phyloP scores from a whole-genome alignment of 2,329 filamentous ascomycete species.

The Cryphonectria parasitica region DNA sequence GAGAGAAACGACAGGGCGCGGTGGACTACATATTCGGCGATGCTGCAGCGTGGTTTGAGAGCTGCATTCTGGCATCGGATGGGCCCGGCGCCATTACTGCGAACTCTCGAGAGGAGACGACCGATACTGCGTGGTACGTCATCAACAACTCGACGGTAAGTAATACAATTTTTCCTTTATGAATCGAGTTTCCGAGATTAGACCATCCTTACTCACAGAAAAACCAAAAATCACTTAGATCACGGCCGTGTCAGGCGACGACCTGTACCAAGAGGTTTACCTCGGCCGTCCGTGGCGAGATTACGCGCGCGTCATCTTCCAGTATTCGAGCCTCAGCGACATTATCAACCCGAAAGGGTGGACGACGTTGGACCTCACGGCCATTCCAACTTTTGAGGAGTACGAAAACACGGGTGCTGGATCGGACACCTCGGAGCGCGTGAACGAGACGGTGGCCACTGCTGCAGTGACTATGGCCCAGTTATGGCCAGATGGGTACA shows the following conservation, averaged over 20 bases:
- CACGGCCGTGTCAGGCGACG: not conserved
- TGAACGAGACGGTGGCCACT: conserved; percentile 34
- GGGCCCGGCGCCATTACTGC: conserved; percentile 40
- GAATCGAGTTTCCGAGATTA: too few species aligned
- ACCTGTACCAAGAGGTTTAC: conserved; percentile 35
- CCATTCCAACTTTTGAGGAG: conserved; percentile 40
- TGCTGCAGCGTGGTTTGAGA: conserved; percentile 34
- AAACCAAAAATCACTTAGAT: not conserved
- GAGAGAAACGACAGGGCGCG: conserved; percentile 31
- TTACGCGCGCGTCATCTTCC: conserved; percentile 40
- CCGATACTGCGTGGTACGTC: conserved; percentile 38
- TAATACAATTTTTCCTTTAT: too few species aligned
- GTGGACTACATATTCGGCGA: conserved; percentile 43
- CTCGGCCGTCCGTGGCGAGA: conserved; percentile 41
- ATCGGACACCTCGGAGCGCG: conserved; percentile 18
- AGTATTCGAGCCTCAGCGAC: conserved; percentile 36
- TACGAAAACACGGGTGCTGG: conserved; percentile 37
- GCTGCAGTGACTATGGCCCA: conserved; percentile 34
- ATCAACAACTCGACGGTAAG: conserved; percentile 36
- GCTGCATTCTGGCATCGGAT: conserved; percentile 40
- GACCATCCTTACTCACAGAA: not conserved
- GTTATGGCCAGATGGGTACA: conserved; percentile 22
- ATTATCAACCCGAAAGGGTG: conserved; percentile 40
- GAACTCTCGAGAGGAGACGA: conserved; percentile 34
- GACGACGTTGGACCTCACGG: conserved; percentile 38